Evolutionary conservation across 2,329 filamentous ascomycete species (phyloP).

Genomic region (Endothia cerciana): DNA sequence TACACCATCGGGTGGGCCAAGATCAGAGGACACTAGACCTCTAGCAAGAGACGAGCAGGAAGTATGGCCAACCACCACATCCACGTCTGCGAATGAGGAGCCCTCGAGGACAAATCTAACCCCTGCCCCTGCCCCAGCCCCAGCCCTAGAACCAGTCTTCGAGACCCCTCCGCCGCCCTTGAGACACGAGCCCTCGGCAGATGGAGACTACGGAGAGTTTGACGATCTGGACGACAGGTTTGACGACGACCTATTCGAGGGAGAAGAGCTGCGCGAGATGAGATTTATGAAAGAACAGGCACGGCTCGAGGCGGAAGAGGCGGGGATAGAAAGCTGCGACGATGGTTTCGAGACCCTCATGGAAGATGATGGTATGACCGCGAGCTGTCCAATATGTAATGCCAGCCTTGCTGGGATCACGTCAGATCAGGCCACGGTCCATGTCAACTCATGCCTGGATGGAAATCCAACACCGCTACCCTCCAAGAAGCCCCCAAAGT

Average conservation of each 20-base stretch:
- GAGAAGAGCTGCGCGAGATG: constrained; percentile 68
- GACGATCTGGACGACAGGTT: constrained; percentile 62
- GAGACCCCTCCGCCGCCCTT: constrained; percentile 6
- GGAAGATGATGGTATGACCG: constrained; percentile 39
- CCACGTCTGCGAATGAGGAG: constrained; percentile 19
- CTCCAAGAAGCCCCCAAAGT: constrained; percentile 19
- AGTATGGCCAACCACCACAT: constrained; percentile 24
- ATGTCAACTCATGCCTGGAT: constrained; percentile 94
- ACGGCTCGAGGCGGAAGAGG: constrained; percentile 63
- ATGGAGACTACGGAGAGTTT: constrained; percentile 41
- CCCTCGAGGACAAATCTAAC: constrained; percentile 27
- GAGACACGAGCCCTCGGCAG: constrained; percentile 29
- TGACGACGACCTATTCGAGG: constrained; percentile 52
- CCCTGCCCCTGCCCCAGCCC: constrained; percentile 22
- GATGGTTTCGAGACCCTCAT: constrained; percentile 38
- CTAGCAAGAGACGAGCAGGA: constrained; percentile 17
- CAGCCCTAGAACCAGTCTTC: constrained; percentile 15
- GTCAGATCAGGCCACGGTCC: constrained; percentile 71
- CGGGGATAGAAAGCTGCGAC: constrained; percentile 43
- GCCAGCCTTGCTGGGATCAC: constrained; percentile 62
- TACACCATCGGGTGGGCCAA: background rate
- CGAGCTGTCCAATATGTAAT: constrained; percentile 78
- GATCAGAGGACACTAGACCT: background rate
- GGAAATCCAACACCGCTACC: constrained; percentile 70
- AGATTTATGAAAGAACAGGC: constrained; percentile 78